Conservation (phyloP, 768 basidiomycete genomes). For the Neoboletus magnificus region DNA sequence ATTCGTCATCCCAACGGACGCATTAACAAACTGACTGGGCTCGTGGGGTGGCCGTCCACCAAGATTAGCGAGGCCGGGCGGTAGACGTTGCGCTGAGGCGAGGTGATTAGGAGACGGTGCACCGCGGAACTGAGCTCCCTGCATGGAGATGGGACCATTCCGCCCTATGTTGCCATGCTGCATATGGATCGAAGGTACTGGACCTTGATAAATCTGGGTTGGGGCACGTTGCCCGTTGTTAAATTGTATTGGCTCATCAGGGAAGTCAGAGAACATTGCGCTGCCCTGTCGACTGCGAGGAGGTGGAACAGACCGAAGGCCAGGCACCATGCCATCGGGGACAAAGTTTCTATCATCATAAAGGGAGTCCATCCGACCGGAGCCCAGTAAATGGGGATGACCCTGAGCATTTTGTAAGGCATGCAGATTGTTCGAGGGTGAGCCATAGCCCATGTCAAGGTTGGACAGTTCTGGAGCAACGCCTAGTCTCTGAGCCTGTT, state of each 20-base stretch:
- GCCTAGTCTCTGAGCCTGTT: slow-evolving; percentile 29
- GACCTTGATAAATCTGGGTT: slow-evolving; percentile 56
- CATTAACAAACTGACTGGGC: slow-evolving; percentile 54
- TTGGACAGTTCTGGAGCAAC: slow-evolving; percentile 22
- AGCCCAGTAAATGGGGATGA: slow-evolving; percentile 37
- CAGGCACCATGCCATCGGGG: slow-evolving; percentile 84
- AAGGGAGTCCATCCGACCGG: slow-evolving; percentile 56
- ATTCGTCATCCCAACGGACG: slow-evolving; percentile 43
- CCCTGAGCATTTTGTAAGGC: slow-evolving; percentile 42
- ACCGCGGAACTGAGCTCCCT: slow-evolving; percentile 64
- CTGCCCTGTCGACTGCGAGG: slow-evolving; percentile 58
- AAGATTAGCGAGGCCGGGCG: slow-evolving; percentile 78
- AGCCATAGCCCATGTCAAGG: slow-evolving; percentile 25
- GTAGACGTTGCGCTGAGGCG: slow-evolving; percentile 57
- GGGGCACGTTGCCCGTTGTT: slow-evolving; percentile 55
- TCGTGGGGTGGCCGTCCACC: slow-evolving; percentile 82
- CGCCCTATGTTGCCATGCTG: slow-evolving; percentile 52
- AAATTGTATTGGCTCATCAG: slow-evolving; percentile 64
- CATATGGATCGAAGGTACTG: slow-evolving; percentile 45
- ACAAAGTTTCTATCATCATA: slow-evolving; percentile 80
- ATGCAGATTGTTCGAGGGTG: slow-evolving; percentile 33
- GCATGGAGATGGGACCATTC: slow-evolving; percentile 52
- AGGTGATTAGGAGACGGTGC: slow-evolving; percentile 61
- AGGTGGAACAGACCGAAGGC: slow-evolving; percentile 64
- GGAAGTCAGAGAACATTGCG: slow-evolving; percentile 52